phyloP scores from a whole-genome alignment of 352 stramenopile species.

The Phytophthora foliorum region DNA sequence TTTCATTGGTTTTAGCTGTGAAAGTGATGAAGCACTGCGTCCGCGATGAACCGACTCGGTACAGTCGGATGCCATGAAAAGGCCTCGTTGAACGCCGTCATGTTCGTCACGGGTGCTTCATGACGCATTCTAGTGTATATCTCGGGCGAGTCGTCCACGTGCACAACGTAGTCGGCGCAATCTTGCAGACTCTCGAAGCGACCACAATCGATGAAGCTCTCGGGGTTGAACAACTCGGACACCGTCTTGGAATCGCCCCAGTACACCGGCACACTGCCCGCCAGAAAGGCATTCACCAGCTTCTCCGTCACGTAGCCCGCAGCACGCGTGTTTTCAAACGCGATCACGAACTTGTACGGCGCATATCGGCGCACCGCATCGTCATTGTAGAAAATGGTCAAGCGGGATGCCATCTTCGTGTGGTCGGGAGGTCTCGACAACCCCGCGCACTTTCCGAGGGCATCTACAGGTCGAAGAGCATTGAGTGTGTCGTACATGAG shows the following conservation, averaged over 20 bases:
- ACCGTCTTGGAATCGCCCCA: slow-evolving; percentile 50
- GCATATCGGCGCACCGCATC: slow-evolving; percentile 38
- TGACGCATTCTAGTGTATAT: slow-evolving; percentile 39
- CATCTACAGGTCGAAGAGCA: slow-evolving; percentile 45
- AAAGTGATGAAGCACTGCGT: slow-evolving; percentile 1
- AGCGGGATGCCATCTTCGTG: slow-evolving; percentile 2
- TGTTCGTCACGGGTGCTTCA: slow-evolving; percentile 38
- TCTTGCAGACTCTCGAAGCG: slow-evolving; percentile 41
- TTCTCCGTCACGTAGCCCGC: slow-evolving; percentile 69
- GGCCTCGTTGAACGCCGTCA: slow-evolving; percentile 27
- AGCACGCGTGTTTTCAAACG: slow-evolving; percentile 56
- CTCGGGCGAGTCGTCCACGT: slow-evolving; percentile 36
- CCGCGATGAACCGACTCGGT: slow-evolving; percentile 6
- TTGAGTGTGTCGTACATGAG: slow-evolving; percentile 58
- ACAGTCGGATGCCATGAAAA: slow-evolving; percentile 55
- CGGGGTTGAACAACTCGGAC: slow-evolving; percentile 48
- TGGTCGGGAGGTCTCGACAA: background rate
- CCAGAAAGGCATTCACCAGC: slow-evolving; percentile 64
- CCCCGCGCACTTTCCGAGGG: slow-evolving; percentile 46
- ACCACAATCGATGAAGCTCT: slow-evolving; percentile 59
- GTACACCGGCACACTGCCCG: slow-evolving; percentile 59
- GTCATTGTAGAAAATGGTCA: slow-evolving; percentile 33
- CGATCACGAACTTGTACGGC: slow-evolving; percentile 63
- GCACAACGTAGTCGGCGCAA: slow-evolving; percentile 44
- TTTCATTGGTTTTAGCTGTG: background rate